phyloP scores from a whole-genome alignment of 139 green algal genomes.

The Gonium pectorale region DNA sequence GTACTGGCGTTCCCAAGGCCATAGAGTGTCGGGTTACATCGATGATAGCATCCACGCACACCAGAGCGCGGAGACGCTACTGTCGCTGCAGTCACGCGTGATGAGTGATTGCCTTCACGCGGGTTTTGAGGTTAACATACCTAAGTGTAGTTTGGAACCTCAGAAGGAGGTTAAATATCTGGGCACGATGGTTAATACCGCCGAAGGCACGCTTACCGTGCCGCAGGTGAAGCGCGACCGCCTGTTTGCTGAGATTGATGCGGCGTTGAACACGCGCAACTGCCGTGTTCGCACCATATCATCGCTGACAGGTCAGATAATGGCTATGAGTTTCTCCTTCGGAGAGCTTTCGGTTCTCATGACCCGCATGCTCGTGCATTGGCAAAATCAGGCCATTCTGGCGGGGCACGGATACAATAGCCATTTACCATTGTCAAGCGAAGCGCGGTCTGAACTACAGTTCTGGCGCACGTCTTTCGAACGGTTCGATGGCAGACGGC shows the following conservation, averaged over 20 bases:
- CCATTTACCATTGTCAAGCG: neutral
- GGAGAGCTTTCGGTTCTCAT: neutral
- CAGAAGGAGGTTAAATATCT: neutral
- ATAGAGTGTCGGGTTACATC: neutral
- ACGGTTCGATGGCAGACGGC: neutral
- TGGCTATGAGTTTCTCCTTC: neutral
- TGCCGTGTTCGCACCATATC: neutral
- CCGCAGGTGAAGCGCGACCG: neutral
- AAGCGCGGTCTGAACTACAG: neutral
- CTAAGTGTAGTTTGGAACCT: neutral
- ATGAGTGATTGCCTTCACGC: neutral
- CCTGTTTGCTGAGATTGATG: neutral
- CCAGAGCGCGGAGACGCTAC: too few species aligned
- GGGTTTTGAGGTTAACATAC: neutral
- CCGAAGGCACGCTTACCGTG: neutral
- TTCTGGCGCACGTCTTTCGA: neutral
- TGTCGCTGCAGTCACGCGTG: neutral
- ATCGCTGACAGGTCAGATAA: neutral
- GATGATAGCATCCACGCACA: neutral
- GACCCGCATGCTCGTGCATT: neutral
- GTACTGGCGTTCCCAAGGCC: neutral
- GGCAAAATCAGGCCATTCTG: neutral
- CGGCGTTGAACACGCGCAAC: neutral
- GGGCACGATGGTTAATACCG: neutral
- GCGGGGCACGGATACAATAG: neutral